Conservation (phyloP, 164 flowering plant species). For the Warburgia ugandensis region DNA sequence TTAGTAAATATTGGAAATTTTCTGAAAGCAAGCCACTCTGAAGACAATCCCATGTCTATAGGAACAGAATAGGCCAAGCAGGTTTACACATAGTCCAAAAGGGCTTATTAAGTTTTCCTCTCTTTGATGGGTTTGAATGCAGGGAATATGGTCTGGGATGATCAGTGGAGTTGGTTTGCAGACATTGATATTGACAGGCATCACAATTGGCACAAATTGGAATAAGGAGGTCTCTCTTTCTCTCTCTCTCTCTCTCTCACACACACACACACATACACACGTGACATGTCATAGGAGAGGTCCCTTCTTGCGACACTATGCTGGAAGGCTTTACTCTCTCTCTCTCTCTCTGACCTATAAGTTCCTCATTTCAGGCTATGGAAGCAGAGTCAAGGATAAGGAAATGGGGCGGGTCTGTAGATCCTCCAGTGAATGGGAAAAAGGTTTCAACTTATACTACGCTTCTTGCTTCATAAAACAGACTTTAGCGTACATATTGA, state of each 20-base stretch:
- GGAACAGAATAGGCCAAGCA: background rate
- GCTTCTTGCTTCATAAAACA: background rate
- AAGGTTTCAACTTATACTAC: background rate
- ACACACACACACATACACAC: too few relatives aligned
- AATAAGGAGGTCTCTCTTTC: slow-evolving; percentile 22
- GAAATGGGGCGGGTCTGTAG: slow-evolving; percentile 22
- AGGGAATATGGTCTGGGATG: slow-evolving; percentile 33
- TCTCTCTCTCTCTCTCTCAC: slow-evolving; percentile 11
- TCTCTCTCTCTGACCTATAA: background rate
- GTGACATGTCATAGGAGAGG: too few relatives aligned
- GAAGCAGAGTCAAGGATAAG: background rate
- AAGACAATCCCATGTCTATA: background rate
- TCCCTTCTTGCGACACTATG: too few relatives aligned
- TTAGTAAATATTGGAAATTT: too few relatives aligned
- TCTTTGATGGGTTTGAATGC: slow-evolving; percentile 4
- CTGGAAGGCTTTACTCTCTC: too few relatives aligned
- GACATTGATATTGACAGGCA: slow-evolving; percentile 15
- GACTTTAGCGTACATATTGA: too few relatives aligned
- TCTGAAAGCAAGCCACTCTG: background rate
- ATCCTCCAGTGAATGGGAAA: slow-evolving; percentile 4
- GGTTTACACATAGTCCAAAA: background rate
- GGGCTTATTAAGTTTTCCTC: background rate
- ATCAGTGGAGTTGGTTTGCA: slow-evolving; percentile 23
- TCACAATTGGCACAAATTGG: slow-evolving; percentile 27
- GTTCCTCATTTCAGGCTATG: slow-evolving; percentile 1